Base-by-base conservation (phyloP, 2,329 filamentous ascomycete genomes). In the Colletotrichum cereale region DNA sequence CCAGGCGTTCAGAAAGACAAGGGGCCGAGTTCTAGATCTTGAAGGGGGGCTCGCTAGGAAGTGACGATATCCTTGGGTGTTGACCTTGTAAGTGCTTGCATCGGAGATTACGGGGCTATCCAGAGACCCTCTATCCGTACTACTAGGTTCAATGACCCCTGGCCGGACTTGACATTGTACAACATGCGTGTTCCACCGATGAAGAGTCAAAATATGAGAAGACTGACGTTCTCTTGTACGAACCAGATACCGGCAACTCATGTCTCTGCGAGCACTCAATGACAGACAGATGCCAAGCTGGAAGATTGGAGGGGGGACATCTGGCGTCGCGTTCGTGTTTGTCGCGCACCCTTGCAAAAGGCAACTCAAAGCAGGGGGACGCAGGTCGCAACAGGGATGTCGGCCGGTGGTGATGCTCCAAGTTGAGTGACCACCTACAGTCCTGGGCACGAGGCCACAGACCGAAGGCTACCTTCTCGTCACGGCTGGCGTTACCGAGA, bases 71-170 rank as follows among this genome's bases (percentile, higher is more conserved):
- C 64, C 64, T 26, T 21, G 57, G 31, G 18, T 26, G 0, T 21
- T 14, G 29, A 16, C 24, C 18, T 56, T 44, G n/a, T 31, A 40
- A 66, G 47, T 70, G 67, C 55, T 66, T 61, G 67, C 55, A 56
- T 55, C 26, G 24, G 26, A 26, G 21, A 44, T 36, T 29, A 24
- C 21, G 21, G 29, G 31, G 31, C 48, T 24, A 21, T 12, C n/a
- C 34, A 24, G 34, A 57, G 5, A 6, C 5, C 4, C n/a, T 16
- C 21, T 44, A 16, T 42, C 8, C 3, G 16, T 29, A n/a, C n/a
- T n/a, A n/a, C n/a, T n/a, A 18, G 8, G 21, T 24, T 24, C 18
- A 5, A 2, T n/a, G 36, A 34, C 38, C 40, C 18, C 12, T 12
- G 4, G n/a, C n/a, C 38, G 60, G 5, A 5, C n/a, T 5, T 36